These are phyloP conservation scores for Cardiospermum halicacabum DNA, from an alignment of 345 rosid species.

Conservation along the genomic window DNA sequence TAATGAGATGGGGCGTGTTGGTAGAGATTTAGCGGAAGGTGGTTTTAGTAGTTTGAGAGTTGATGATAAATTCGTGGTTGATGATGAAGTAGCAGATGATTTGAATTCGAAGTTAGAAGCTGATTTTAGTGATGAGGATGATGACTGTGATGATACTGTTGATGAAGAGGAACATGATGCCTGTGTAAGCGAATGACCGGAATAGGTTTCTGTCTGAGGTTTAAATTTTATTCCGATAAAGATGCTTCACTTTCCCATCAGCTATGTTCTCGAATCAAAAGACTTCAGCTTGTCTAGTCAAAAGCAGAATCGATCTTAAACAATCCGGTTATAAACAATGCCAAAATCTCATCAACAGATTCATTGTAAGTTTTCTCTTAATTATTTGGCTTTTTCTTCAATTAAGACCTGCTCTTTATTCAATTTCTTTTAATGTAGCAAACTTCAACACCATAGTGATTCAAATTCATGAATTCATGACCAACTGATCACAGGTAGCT, in stretches of 20 bases:
- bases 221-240: not conserved
- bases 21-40: conserved; percentile 23
- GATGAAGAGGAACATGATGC: conserved; percentile 19
- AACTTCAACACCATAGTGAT: too few species aligned
- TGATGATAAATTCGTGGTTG: conserved; percentile 12
- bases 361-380: too few species aligned
- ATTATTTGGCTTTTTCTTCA: too few species aligned
- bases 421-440: too few species aligned
- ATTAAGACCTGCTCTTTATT: too few species aligned
- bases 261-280: conserved; percentile 27
- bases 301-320: too few species aligned
- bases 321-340: too few species aligned
- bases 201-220: not conserved
- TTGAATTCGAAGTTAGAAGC: conserved; percentile 20
- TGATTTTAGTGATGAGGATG: too few species aligned
- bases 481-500: too few species aligned
- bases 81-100: conserved; percentile 9
- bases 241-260: conserved; percentile 28
- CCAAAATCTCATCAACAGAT: too few species aligned
- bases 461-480: too few species aligned
- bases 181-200: conserved; percentile 9
- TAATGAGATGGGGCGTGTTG: conserved; percentile 30
- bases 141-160: conserved; percentile 19
- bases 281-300: too few species aligned
- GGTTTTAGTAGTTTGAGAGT: conserved; percentile 14